Base-by-base conservation (phyloP, 495 filamentous ascomycete genomes). In the Rhizodiscina lignyota region DNA sequence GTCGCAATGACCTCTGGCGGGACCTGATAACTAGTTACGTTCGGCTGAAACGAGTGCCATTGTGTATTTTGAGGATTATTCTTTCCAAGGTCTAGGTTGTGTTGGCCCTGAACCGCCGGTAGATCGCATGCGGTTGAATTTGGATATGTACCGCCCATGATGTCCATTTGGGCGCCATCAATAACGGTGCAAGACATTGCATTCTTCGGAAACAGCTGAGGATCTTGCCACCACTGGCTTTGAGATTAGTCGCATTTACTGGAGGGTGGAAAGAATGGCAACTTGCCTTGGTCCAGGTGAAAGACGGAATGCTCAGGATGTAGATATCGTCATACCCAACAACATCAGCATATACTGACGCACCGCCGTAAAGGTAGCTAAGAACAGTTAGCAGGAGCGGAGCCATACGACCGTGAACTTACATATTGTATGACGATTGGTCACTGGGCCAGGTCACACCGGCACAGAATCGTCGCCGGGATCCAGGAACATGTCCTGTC, bases 301-400 rank as follows among this genome's bases (percentile, higher is more conserved):
- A 56, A 0, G 52, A 53, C 10, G 71, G 71, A 4, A 75, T 47
- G 33, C 59, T 58, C n/a, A 75, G 57, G 30, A 72, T 64, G 39
- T 68, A 73, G n/a, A 69, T 55, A 49, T 75, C 69, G 41, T 70
- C 67, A 41, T 55, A 69, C 5, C 61, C 66, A 17, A 52, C 44
- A 4, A 45, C 46, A 33, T 63, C 52, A 4, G 45, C 45, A 4
- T 52, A 46, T 26, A 62, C 53, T 19, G 58, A 55, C 19, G 53
- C 53, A 6, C 67, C 67, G 32, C 66, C 67, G 44, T 64, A 68
- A 8, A 69, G 52, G 36, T 70, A 69, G n/a, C n/a, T n/a, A n/a
- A n/a, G n/a, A n/a, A n/a, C n/a, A n/a, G n/a, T n/a, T n/a, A n/a
- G n/a, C n/a, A n/a, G n/a, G n/a, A n/a, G n/a, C n/a, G n/a, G n/a